Conservation (phyloP, 2,329 filamentous ascomycete species). For the Emmonsia crescens region DNA sequence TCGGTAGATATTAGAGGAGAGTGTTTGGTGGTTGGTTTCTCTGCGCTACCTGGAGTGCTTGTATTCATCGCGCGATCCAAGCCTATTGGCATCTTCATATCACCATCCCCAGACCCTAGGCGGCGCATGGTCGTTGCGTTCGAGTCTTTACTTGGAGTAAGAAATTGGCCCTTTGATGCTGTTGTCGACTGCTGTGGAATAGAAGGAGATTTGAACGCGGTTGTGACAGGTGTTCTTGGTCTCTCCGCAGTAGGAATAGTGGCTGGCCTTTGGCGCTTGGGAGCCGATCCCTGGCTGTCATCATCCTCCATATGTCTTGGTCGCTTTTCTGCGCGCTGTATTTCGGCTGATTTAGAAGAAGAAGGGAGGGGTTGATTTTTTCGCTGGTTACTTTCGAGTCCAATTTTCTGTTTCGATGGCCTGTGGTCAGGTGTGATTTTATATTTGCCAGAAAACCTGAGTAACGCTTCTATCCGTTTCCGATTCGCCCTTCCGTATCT, state of each 20-base stretch:
- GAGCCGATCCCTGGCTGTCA: conserved; percentile 17
- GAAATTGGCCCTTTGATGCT: conserved; percentile 19
- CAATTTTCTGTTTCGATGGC: conserved; percentile 16
- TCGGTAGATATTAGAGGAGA: conserved; percentile 21
- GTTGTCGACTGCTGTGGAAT: conserved; percentile 15
- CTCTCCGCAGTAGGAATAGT: conserved; percentile 24
- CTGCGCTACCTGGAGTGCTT: conserved; percentile 20
- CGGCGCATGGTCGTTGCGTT: conserved; percentile 29
- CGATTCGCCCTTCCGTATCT: conserved; percentile 42
- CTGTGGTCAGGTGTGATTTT: conserved; percentile 20
- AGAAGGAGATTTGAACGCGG: conserved; percentile 26
- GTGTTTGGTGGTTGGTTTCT: conserved; percentile 15
- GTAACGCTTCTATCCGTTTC: conserved; percentile 37
- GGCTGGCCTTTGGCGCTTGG: conserved; percentile 27
- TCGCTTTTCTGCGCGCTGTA: conserved; percentile 17
- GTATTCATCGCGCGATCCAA: conserved; percentile 16
- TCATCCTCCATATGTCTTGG: conserved; percentile 17
- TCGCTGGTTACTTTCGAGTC: conserved; percentile 16
- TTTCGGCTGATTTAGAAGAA: conserved; percentile 13
- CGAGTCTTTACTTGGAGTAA: conserved; percentile 35
- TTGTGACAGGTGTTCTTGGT: conserved; percentile 26
- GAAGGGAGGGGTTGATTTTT: conserved; percentile 10
- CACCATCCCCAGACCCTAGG: conserved; percentile 29
- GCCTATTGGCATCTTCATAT: conserved; percentile 30
- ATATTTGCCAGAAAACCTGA: conserved; percentile 34